Conservation (phyloP, 805 yeast genomes). For the Pichia deserticola region DNA sequence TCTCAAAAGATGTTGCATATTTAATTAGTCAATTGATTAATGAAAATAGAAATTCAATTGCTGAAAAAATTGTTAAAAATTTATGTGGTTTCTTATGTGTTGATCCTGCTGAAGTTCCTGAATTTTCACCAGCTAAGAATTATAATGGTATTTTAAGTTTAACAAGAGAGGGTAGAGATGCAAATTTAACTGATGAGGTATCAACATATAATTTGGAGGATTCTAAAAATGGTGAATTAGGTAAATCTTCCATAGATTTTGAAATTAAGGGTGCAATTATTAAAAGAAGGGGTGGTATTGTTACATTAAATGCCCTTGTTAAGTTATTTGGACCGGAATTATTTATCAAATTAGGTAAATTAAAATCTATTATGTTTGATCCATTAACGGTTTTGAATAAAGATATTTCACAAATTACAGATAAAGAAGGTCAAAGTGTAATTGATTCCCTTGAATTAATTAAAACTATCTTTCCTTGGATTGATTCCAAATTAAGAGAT, state of each 20-base stretch:
- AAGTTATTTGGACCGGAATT: conserved; percentile 43
- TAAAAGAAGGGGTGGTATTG: conserved; percentile 78
- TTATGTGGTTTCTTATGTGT: conserved; percentile 90
- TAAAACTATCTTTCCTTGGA: conserved; percentile 60
- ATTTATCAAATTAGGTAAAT: conserved; percentile 58
- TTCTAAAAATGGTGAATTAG: neutral
- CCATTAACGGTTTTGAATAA: conserved; percentile 38
- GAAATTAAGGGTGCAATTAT: conserved; percentile 68
- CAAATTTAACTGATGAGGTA: conserved; percentile 21
- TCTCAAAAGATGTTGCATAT: conserved; percentile 61
- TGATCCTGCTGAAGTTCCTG: conserved; percentile 94
- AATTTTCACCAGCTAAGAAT: conserved; percentile 59
- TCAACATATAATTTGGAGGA: neutral
- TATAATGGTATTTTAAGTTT: conserved; percentile 61
- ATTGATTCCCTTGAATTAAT: conserved; percentile 83
- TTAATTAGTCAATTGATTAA: conserved; percentile 54
- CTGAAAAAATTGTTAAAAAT: conserved; percentile 84
- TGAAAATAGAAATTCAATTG: conserved; percentile 59
- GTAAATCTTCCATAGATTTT: conserved; percentile 29
- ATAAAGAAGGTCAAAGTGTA: conserved; percentile 61
- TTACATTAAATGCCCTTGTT: conserved; percentile 57
- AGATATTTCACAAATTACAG: conserved; percentile 30
- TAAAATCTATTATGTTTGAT: conserved; percentile 56
- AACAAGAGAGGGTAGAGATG: conserved; percentile 66
- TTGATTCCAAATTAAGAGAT: conserved; percentile 41